Conservation (phyloP, 2,329 filamentous ascomycete species). For the Venturiaceae sp. region DNA sequence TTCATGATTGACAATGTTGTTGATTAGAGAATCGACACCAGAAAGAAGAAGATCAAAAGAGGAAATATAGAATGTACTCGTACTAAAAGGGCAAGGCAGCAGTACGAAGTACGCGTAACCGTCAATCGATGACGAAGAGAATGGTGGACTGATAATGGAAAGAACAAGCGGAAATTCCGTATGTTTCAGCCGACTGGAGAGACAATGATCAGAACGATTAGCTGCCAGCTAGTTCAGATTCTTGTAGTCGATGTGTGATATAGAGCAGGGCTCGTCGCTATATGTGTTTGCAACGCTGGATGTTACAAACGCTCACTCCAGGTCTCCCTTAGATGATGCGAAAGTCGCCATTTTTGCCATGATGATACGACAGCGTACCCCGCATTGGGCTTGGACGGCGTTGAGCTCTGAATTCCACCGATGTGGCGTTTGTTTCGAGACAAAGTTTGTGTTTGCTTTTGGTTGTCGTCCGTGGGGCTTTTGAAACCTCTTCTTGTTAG, state of each 20-base stretch:
- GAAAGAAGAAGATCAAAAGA: background rate
- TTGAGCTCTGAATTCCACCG: background rate
- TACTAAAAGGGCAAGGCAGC: background rate
- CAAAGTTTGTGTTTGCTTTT: background rate
- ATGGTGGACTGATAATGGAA: background rate
- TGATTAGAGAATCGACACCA: background rate
- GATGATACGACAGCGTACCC: background rate
- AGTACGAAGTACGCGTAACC: background rate
- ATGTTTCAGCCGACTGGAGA: too few relatives aligned
- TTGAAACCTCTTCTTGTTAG: background rate
- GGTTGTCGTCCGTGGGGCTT: background rate
- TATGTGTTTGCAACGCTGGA: background rate
- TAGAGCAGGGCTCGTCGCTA: background rate
- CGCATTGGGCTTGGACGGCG: background rate
- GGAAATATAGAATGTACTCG: background rate
- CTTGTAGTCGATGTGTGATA: background rate
- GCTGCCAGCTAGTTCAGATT: background rate
- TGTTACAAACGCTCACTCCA: background rate
- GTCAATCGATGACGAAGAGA: background rate
- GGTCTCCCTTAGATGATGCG: background rate
- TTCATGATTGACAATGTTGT: constrained; percentile 31
- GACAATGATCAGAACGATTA: background rate
- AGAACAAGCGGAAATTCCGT: background rate
- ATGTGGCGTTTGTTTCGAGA: background rate
- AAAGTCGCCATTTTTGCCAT: background rate